phyloP scores from a whole-genome alignment of 2,329 filamentous ascomycete genomes.

The Aspergillus sp. region DNA sequence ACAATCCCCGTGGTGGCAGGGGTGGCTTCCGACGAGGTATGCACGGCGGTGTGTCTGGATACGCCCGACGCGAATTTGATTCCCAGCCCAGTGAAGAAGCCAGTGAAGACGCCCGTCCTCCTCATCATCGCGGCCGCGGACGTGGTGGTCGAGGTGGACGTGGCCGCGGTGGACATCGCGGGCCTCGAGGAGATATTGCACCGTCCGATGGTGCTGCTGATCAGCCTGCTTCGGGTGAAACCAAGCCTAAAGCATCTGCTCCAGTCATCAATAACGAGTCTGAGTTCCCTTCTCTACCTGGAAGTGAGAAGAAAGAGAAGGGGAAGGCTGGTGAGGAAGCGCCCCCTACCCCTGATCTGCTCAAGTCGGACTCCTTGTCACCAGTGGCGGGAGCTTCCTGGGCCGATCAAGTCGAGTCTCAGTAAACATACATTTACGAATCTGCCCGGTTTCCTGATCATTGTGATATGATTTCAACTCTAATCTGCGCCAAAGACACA shows the following conservation, averaged over 20 bases:
- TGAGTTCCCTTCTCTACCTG: conserved; percentile 41
- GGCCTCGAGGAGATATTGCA: conserved; percentile 26
- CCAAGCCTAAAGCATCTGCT: conserved; percentile 19
- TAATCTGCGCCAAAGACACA: neutral
- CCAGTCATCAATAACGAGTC: conserved; percentile 33
- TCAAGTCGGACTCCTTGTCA: conserved; percentile 30
- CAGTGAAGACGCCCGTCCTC: conserved; percentile 7
- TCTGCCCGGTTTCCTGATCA: neutral
- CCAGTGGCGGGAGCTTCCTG: conserved; percentile 33
- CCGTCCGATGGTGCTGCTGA: conserved; percentile 21
- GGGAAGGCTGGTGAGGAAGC: neutral
- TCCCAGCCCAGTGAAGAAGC: conserved; percentile 19
- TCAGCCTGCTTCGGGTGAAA: conserved; percentile 8
- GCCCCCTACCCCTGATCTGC: conserved; percentile 21
- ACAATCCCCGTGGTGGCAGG: conserved; percentile 44
- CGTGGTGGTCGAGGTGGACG: conserved; percentile 33
- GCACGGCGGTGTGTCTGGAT: conserved; percentile 52
- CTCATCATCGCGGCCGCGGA: conserved; percentile 31
- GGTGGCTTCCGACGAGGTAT: conserved; percentile 53
- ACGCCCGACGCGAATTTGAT: conserved; percentile 33
- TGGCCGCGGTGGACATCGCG: conserved; percentile 30
- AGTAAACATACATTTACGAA: conserved; percentile 7
- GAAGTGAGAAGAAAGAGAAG: conserved; percentile 25
- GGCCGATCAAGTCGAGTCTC: conserved; percentile 38
- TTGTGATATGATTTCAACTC: neutral